Evolutionary conservation across 2,329 filamentous ascomycete genomes (phyloP), one percentile per base, ranked within the genome.

Genomic region (Trichoderma koningiopsis): DNA sequence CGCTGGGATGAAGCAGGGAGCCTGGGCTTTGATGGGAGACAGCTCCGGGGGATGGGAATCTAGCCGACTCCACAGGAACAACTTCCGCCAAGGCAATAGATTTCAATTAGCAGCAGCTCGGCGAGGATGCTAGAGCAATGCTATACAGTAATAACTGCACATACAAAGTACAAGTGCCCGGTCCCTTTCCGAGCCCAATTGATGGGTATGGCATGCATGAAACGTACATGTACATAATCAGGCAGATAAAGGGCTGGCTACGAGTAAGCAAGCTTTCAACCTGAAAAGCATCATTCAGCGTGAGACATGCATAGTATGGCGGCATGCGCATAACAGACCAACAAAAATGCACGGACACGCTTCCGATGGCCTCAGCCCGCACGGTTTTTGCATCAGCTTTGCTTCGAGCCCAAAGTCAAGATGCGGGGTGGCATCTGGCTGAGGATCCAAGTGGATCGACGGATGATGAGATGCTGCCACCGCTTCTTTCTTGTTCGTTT

Each of bases 361-460:
- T 29, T 58, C 55, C 16, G 63, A 66, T 67, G 64, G 35, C 53
- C 40, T 67, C 64, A 67, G n/a, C 64, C 40, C 49, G 64, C 55
- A 59, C 55, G 7, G 55, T 24, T 59, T 67, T 67, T 59, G 64
- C 64, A 67, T 67, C 55, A 59, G 55, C 53, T 37, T 24, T 49
- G n/a, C 16, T 67, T 58, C 29, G 43, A 67, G 16, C 55, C 64
- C 55, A 40, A 58, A 31, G 22, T 5, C 31, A 33, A 47, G 33
- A 59, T 58, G 53, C 53, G 64, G 64, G 63, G 40, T 59, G 63
- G 63, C 53, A 59, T 58, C 53, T 49, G 16, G 53, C 10, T 33
- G 8, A 22, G 24, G 47, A 40, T 64, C 61, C 61, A 31, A 55
- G 22, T 55, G 53, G 37, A 57, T 47, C 52, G 62, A 65, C 27